These are phyloP conservation scores for Mortierella sp. DNA, from an alignment of 371 early-diverging fungal genomes.

Conservation along the genomic window DNA sequence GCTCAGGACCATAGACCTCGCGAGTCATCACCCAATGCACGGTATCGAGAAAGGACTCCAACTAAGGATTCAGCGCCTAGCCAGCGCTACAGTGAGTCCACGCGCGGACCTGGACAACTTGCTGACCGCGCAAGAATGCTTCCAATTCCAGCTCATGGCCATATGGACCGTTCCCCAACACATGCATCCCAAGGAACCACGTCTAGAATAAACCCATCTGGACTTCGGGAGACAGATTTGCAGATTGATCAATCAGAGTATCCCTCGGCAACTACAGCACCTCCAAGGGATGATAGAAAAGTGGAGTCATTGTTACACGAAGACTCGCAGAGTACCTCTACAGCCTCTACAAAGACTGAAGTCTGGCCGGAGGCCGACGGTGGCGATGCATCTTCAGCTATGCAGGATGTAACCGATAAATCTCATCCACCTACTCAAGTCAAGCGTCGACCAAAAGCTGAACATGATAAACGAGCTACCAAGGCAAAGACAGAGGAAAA, in stretches of 20 bases:
- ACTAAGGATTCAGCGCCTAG: conserved; percentile 6
- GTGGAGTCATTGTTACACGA: conserved; percentile 2
- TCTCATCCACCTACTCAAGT: conserved; percentile 15
- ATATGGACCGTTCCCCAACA: conserved; percentile 3
- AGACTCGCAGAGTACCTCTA: conserved; percentile 12
- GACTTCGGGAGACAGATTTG: not conserved
- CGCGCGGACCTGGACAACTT: conserved; percentile 28
- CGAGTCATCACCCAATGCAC: conserved; percentile 17
- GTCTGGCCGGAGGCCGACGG: not conserved
- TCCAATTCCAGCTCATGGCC: conserved; percentile 17
- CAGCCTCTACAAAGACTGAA: conserved; percentile 18
- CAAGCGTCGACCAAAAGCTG: conserved; percentile 42
- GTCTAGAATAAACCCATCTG: not conserved
- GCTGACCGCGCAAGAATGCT: conserved; percentile 41
- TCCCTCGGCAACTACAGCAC: not conserved
- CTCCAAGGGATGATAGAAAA: conserved; percentile 7
- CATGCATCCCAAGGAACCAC: not conserved
- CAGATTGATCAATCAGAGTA: not conserved
- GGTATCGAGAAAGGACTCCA: conserved; percentile 26
- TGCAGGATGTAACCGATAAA: conserved; percentile 10
- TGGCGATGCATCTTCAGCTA: not conserved
- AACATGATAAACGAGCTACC: conserved; percentile 26
- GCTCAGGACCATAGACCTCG: conserved; percentile 20
- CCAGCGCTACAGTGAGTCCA: conserved; percentile 16
- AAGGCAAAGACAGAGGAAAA: conserved; percentile 33